Evolutionary conservation across 192 early-diverging fungal species (phyloP).

Genomic region (Backusella morwellensis): DNA sequence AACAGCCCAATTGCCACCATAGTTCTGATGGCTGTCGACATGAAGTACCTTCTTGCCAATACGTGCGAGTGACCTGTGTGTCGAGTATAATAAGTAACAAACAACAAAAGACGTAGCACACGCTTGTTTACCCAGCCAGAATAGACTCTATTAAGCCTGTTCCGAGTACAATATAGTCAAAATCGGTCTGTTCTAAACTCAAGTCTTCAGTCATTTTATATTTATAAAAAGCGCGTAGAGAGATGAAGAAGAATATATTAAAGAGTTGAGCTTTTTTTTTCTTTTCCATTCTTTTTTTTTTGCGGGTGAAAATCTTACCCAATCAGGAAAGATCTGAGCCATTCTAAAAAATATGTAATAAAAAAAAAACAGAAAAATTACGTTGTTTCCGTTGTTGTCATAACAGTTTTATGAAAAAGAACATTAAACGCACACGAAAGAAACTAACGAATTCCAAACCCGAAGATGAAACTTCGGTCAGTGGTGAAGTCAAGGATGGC

Average conservation of each 20-base stretch:
- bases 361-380: neutral
- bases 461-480: neutral
- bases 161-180: constrained; percentile 83
- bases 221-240: neutral
- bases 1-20: constrained; percentile 71
- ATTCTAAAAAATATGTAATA: neutral
- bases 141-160: constrained; percentile 83
- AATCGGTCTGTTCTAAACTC: constrained; percentile 43
- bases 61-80: constrained; percentile 45
- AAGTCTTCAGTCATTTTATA: constrained; percentile 1
- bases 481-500: neutral
- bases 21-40: constrained; percentile 76
- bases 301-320: neutral
- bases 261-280: neutral
- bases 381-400: neutral
- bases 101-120: neutral
- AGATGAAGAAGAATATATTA: neutral
- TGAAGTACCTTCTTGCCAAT: constrained; percentile 73
- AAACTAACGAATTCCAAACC: neutral
- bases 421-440: neutral
- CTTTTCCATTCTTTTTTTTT: neutral
- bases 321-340: neutral
- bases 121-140: constrained; percentile 60
- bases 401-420: neutral
- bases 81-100: neutral